These are phyloP conservation scores for Aspergillus puulaauensis DNA, from an alignment of 2,329 filamentous ascomycete species.

Conservation along the genomic window DNA sequence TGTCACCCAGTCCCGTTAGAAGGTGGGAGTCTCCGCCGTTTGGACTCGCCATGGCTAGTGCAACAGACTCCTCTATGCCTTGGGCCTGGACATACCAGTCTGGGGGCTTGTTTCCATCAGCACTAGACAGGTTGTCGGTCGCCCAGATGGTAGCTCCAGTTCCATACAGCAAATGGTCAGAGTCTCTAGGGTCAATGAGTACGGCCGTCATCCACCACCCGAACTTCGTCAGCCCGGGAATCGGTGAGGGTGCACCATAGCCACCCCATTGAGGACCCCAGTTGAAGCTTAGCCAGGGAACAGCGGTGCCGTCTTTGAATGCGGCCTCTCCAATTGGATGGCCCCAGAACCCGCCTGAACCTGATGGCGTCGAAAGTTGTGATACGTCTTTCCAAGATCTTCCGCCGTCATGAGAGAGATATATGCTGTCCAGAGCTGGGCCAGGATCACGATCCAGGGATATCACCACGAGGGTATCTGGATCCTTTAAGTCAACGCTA, in stretches of 20 bases:
- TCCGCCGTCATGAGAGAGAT: conserved; percentile 16
- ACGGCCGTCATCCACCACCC: conserved; percentile 19
- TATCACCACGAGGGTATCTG: conserved; percentile 13
- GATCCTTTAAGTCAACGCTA: conserved; percentile 12
- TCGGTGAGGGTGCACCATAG: conserved; percentile 15
- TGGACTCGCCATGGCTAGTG: conserved; percentile 14
- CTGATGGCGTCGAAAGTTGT: conserved; percentile 14
- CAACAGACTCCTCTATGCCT: conserved; percentile 15
- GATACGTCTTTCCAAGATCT: conserved; percentile 16
- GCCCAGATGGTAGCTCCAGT: conserved; percentile 18
- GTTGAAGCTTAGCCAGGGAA: conserved; percentile 17
- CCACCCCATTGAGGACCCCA: conserved; percentile 17
- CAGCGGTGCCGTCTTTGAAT: conserved; percentile 12
- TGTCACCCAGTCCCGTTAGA: conserved; percentile 9
- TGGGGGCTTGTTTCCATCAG: conserved; percentile 8
- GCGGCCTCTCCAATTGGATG: conserved; percentile 16
- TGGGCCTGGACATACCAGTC: conserved; percentile 15
- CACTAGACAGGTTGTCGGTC: conserved; percentile 11
- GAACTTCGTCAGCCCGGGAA: conserved; percentile 15
- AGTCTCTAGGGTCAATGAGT: conserved; percentile 12
- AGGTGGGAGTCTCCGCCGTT: conserved; percentile 11
- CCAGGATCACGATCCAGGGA: conserved; percentile 15
- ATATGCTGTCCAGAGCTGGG: conserved; percentile 16
- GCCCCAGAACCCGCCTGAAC: conserved; percentile 15
- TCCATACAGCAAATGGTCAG: conserved; percentile 14